Conservation (phyloP, 2,329 filamentous ascomycete species). For the Monosporascus sp. region DNA sequence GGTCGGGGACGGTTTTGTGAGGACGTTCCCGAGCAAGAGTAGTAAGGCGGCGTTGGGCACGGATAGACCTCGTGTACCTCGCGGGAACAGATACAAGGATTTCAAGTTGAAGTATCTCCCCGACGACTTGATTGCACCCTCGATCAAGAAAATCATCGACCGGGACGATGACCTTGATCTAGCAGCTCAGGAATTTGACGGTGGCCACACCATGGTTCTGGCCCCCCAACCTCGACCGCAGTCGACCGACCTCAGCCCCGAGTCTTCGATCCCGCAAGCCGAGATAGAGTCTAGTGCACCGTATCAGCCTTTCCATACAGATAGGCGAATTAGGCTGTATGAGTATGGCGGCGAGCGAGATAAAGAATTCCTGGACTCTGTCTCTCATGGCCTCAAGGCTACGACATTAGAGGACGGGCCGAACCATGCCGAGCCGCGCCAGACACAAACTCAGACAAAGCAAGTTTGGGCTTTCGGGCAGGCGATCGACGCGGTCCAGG, state of each 20-base stretch:
- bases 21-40: conserved; percentile 57
- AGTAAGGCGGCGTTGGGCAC: conserved; percentile 49
- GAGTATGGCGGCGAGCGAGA: conserved; percentile 44
- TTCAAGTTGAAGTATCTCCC: conserved; percentile 60
- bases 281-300: conserved; percentile 95
- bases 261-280: conserved; percentile 64
- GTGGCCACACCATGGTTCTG: conserved; percentile 48
- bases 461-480: conserved; percentile 57
- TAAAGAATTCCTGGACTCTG: conserved; percentile 25
- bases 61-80: conserved; percentile 46
- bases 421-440: conserved; percentile 29
- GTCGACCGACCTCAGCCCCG: conserved; percentile 42
- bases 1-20: conserved; percentile 60
- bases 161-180: conserved; percentile 52
- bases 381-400: conserved; percentile 36
- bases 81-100: conserved; percentile 58
- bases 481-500: conserved; percentile 41
- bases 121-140: conserved; percentile 52
- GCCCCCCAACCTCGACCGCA: conserved; percentile 35
- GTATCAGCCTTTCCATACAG: conserved; percentile 94
- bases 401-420: conserved; percentile 35
- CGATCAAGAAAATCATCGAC: conserved; percentile 51
- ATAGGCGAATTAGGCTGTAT: conserved; percentile 74
- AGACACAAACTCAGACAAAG: conserved; percentile 10
- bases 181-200: conserved; percentile 47